Conservation (phyloP, 345 rosid species). For the Firmiana major region DNA sequence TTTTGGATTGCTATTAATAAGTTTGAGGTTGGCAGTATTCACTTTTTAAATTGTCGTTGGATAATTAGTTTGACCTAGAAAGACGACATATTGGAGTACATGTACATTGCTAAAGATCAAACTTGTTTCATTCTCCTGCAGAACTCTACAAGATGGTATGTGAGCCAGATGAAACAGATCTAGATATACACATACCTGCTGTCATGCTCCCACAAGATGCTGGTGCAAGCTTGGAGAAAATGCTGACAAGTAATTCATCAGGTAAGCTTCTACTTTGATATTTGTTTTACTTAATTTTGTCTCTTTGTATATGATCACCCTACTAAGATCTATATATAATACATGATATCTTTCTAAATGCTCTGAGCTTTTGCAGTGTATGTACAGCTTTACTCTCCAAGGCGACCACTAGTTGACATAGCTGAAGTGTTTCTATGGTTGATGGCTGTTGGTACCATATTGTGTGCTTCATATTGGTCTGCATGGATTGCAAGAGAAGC, state of each 20-base stretch:
- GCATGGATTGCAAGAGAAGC: slow-evolving; percentile 97
- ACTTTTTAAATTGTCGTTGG: not conserved
- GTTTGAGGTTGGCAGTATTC: not conserved
- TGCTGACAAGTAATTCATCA: slow-evolving; percentile 56
- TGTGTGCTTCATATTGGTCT: slow-evolving; percentile 96
- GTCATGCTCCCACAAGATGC: slow-evolving; percentile 98
- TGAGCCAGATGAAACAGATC: slow-evolving; percentile 94
- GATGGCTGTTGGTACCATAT: slow-evolving; percentile 93
- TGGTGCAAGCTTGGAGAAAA: slow-evolving; percentile 67
- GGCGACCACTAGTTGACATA: slow-evolving; percentile 80
- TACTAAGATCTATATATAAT: not conserved
- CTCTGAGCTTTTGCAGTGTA: slow-evolving; percentile 51
- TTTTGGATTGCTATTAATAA: not conserved
- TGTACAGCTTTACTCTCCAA: slow-evolving; percentile 91
- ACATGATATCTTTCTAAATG: not conserved
- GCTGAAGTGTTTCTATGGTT: slow-evolving; percentile 99
- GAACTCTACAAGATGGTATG: slow-evolving; percentile 99
- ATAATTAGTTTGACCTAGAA: not conserved
- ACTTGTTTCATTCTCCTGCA: slow-evolving; percentile 26
- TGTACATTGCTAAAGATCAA: slow-evolving; percentile 2
- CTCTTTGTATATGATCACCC: not conserved
- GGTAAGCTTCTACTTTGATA: slow-evolving; percentile 36
- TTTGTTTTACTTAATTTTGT: slow-evolving; percentile 3
- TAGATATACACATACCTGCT: slow-evolving; percentile 83
- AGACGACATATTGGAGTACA: not conserved